These are phyloP conservation scores for Fusarium sp. DNA, from an alignment of 2,329 filamentous ascomycete genomes.

Conservation along the genomic window DNA sequence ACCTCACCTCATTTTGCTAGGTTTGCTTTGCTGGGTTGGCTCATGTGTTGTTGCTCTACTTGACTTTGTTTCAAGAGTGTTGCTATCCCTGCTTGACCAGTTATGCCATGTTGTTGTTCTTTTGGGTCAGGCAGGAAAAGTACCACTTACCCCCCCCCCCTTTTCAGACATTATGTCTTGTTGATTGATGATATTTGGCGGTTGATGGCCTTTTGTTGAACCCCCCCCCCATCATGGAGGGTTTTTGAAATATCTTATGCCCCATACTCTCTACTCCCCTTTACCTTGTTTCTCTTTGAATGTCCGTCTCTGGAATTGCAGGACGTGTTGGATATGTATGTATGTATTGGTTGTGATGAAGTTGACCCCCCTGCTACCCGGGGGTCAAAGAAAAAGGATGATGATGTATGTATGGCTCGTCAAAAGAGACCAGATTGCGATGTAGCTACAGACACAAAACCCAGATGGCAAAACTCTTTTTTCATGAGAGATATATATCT, in stretches of 20 bases:
- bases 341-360: background rate
- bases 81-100: slow-evolving; percentile 3
- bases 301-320: background rate
- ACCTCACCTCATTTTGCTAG: background rate
- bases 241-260: background rate
- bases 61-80: slow-evolving; percentile 8
- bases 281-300: background rate
- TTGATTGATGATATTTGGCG: background rate
- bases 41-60: slow-evolving; percentile 6
- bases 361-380: too few relatives aligned
- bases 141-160: background rate
- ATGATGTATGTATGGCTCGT: background rate
- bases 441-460: background rate
- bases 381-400: background rate
- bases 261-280: background rate
- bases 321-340: background rate
- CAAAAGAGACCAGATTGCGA: background rate
- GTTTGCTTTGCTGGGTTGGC: background rate
- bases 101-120: background rate
- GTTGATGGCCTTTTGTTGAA: background rate
- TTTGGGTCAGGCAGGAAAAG: background rate
- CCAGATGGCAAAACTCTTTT: background rate
- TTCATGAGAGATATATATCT: background rate
- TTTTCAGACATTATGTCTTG: background rate
- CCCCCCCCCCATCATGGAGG: background rate